Evolutionary conservation across 805 yeast genomes (phyloP), one percentile per base, ranked within the genome.

Genomic region (Saccharomycopsis olivae): DNA sequence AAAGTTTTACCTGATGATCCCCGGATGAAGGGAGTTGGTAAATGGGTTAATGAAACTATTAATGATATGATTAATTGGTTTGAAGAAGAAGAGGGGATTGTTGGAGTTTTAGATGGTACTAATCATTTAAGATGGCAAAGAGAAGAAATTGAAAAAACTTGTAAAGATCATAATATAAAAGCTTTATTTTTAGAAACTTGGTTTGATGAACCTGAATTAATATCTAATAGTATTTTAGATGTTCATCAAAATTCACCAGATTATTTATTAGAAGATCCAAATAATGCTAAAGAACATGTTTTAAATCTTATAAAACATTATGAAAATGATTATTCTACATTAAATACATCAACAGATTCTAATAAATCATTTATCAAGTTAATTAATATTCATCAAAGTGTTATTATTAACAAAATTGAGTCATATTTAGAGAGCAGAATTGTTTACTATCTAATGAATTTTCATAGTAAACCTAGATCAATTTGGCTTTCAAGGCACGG

Each of bases 401-500:
- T 92, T 33, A 75, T 92, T 41, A 76, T 89, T 55, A 89, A 92
- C 61, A 70, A 77, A 46, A 87, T 92, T 49, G 86, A 84, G 57
- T 76, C 88, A 18, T 92, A 92, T 57, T 64, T 89, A 52, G 94
- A 92, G 59, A 78, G 92, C 47, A 73, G 96, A 52, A 87, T 92
- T 47, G 96, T 88, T 15, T 92, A 87, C 60, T 92, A 87, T 56
- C 85, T 92, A 31, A 88, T 92, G 96, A 92, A 92, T 55, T 65
- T 92, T 50, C 96, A 88, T 58, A 83, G 87, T 51, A 84, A 85
- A 56, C 95, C 96, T 20, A 72, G 97, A 47, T 73, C 80, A 48
- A 87, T 92, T 46, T 92, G 95, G 89, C 68, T 92, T 36, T 84
- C 95, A 36, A 74, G 98, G 51, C 98, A 92, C 54, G 98, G 98